Base-by-base conservation (phyloP, 768 basidiomycete genomes). In the Russula emetica region DNA sequence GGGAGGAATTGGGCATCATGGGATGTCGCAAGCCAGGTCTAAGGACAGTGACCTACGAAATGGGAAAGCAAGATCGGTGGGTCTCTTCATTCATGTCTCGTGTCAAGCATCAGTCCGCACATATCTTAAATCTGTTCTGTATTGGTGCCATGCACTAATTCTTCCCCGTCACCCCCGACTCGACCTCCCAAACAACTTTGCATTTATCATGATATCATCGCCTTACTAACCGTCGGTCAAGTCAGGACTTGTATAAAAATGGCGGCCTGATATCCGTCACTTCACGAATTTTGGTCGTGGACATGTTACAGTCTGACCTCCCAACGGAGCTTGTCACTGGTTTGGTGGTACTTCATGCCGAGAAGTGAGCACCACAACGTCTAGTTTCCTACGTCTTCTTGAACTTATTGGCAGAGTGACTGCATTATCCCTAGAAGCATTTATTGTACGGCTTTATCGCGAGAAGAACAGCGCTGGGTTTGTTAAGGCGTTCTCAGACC, bases 401-500 rank as follows among this genome's bases (percentile, higher is more conserved):
- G 16, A 58, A 26, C 24, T 44, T 30, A 44, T 40, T 11, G 38
- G 34, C 38, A 94, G 95, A 72, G 90, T 96, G 13, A 92, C 90
- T 0, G 83, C 91, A 2, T 80, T 93, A 1, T 90, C 86, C 28
- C 78, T 88, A 53, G 96, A 98, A 72, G 92, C 94, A 0, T 99
- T 98, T 76, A 92, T 98, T 42, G 88, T 94, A 55, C 85, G 95
- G 3, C 77, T 97, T 2, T 98, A 88, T 72, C 84, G 96, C 47
- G 88, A 97, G 74, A 85, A 88, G 76, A 99, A 98, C 77, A 84
- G 82, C 72, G 80, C 79, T 2, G 96, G 96, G 1, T 99, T 98
- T 74, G 78, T 98, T 67, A 98, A 99, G 74, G 97, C 94, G 0
- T 97, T 99, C 72, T 92, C 94, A 2, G 97, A 98, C 74, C 90